These are phyloP conservation scores for Rhizomucor miehei DNA, from an alignment of 371 early-diverging fungal species.

Conservation along the genomic window DNA sequence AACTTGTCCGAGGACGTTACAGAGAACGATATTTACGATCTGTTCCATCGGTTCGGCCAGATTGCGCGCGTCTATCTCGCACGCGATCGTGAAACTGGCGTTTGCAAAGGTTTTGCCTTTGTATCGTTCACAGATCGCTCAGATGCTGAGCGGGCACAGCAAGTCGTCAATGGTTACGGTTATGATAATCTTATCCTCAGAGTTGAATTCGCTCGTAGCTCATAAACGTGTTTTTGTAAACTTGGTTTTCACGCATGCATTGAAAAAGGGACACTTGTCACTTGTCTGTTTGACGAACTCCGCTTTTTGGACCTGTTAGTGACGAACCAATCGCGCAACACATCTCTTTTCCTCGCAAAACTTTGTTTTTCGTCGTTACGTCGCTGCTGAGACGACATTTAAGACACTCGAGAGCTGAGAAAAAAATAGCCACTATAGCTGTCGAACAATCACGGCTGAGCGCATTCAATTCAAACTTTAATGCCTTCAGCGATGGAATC, in stretches of 20 bases:
- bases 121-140: constrained; percentile 81
- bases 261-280: no score
- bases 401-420: no score
- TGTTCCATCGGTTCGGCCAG: constrained; percentile 84
- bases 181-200: constrained; percentile 93
- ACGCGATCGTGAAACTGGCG: constrained; percentile 80
- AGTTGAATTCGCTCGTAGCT: constrained; percentile 72
- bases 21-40: constrained; percentile 86
- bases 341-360: no score
- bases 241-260: not conserved
- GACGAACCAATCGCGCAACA: no score
- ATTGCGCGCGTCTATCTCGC: constrained; percentile 82
- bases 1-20: constrained; percentile 94
- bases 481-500: constrained; percentile 10
- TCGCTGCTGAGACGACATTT: no score
- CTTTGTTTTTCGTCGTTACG: no score
- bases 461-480: not conserved
- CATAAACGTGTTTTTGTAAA: constrained; percentile 16
- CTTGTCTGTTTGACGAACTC: no score
- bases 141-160: constrained; percentile 83
- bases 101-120: constrained; percentile 96
- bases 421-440: no score
- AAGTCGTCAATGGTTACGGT: constrained; percentile 87
- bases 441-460: no score
- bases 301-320: no score